These are phyloP conservation scores for Aspergillus latus DNA, from an alignment of 2,329 filamentous ascomycete genomes.

Conservation along the genomic window DNA sequence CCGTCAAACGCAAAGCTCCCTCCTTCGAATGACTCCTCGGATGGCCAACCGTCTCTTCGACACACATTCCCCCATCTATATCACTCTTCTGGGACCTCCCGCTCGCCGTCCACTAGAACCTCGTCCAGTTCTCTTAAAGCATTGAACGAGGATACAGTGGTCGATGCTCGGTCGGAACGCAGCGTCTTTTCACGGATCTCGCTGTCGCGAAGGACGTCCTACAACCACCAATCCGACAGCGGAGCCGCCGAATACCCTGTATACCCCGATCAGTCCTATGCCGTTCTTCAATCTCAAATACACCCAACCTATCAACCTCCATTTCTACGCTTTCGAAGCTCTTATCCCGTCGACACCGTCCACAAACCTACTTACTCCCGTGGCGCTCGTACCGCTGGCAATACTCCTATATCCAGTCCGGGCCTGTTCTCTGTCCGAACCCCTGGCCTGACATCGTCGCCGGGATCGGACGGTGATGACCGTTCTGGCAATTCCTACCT, in stretches of 20 bases:
- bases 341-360: constrained; percentile 39
- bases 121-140: constrained; percentile 46
- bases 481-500: constrained; percentile 60
- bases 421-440: constrained; percentile 45
- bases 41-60: constrained; percentile 33
- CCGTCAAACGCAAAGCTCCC: constrained; percentile 29
- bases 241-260: constrained; percentile 40
- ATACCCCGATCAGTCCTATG: constrained; percentile 52
- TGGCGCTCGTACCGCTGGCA: constrained; percentile 44
- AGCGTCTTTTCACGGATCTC: constrained; percentile 25
- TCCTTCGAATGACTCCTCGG: constrained; percentile 27
- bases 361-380: constrained; percentile 26
- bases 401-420: constrained; percentile 49
- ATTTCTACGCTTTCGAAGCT: constrained; percentile 44
- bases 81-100: constrained; percentile 37
- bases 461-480: constrained; percentile 39
- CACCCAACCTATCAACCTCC: constrained; percentile 42
- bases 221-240: constrained; percentile 27
- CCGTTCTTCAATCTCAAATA: constrained; percentile 45
- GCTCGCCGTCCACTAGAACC: constrained; percentile 39
- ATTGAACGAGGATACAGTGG: constrained; percentile 40
- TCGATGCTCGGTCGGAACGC: constrained; percentile 37
- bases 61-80: constrained; percentile 36
- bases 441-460: constrained; percentile 32
- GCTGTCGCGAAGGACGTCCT: constrained; percentile 30